Base-by-base conservation (phyloP, 208 protist species). In the Leishmania lainsoni region DNA sequence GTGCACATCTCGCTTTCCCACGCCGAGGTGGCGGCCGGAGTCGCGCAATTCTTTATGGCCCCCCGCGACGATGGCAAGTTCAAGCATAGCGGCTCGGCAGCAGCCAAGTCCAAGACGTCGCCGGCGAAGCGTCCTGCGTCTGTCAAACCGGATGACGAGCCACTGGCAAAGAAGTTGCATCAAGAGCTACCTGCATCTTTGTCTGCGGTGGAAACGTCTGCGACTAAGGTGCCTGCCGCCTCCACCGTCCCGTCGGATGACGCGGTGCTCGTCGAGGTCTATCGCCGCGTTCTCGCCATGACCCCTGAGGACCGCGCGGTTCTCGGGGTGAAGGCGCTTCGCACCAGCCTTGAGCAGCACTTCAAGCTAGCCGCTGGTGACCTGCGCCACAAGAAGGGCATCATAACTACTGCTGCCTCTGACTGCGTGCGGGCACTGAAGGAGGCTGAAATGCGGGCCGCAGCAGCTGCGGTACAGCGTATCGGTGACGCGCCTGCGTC, bases 241-340 rank as follows among this genome's bases (percentile, higher is more conserved):
- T 17, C 51, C 69, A 20, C 26, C 12, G 45, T 52, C 48, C 83
- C 86, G 39, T 89, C 82, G n/a, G 89, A 93, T n/a, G 93, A 90
- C 51, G 86, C 85, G 22, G 83, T 97, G 69, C 89, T 86, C 20
- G 88, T 95, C 16, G 83, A 88, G 56, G 87, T 97, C 20, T 97
- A 93, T 79, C 86, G 87, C 56, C 90, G 87, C 8, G 87, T 97
- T 39, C 80, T 97, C 59, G 42, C 69, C 73, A 90, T 94, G 79
- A 61, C 89, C 2, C 81, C 80, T 2, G 82, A 74, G 48, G 86
- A 95, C 80, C 89, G 93, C n/a, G 68, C 76, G 20, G 56, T 76
- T 17, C 86, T 97, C 26, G 89, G 92, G 56, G 88, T 90, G 16
- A 95, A 94, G 86, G 80, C 83, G 69, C 84, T 97, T 63, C 92